Evolutionary conservation across 2,329 filamentous ascomycete genomes (phyloP), one percentile per base, ranked within the genome.

Genomic region (Aureobasidium sp.): DNA sequence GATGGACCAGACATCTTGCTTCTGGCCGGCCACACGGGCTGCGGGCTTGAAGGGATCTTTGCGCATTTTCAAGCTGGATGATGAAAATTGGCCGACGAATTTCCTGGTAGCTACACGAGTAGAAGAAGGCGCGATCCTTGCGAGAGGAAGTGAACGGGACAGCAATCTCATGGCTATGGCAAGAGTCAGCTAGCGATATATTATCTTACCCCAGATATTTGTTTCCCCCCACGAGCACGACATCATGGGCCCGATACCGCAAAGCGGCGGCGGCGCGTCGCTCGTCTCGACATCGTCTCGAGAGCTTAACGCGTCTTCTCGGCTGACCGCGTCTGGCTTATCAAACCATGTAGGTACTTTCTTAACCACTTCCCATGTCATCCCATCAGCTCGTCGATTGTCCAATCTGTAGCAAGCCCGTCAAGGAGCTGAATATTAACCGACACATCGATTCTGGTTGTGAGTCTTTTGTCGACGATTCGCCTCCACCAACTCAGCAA

Each of bases 391-490:
- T 80, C 81, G 89, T 95, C 68, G 83, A 85, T 69, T 96, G 92
- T 72, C 92, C 92, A 17, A 89, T 92, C 67, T 96, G 92, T 78
- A 81, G 84, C 71, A 87, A 88, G 69, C 79, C 81, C 62, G 90
- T 94, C 69, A 87, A 84, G 66, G 77, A 87, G 67, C 78, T 79
- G 70, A 84, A 88, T 67, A 97, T 97, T 79, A 97, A 97, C 76
- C 82, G 82, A 67, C 93, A 97, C 75, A 85, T 97, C 71, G 94
- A 97, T 77, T 93, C 90, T 34, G 84, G 83, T 66, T 97, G 93
- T 77, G 75, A 83, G 64, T 81, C 79, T 39, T 87, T 87, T 71
- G 73, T 94, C 65, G 77, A 88, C 62, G 83, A 86, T 63, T 72
- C 78, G 3, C 67, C 66, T 17, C 69, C 72, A 63, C 72, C 77